A percentile compares a stretch with the other conserved stretches of the same genome.
Conservation (phyloP, 108 stramenopile species). For the Fistulifera pelliculosa region DNA sequence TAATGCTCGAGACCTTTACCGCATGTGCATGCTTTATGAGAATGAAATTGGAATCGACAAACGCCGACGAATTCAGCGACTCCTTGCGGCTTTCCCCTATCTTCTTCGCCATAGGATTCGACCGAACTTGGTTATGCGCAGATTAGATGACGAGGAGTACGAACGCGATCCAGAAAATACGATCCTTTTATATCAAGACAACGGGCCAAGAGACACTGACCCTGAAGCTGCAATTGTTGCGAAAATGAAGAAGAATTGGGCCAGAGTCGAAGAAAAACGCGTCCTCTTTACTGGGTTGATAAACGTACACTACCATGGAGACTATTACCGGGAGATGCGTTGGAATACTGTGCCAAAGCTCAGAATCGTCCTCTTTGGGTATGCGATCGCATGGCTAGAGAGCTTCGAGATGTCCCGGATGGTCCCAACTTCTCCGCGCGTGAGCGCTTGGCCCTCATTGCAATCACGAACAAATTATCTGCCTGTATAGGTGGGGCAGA, state of each 20-base stretch:
- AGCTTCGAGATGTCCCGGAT: conserved; percentile 55
- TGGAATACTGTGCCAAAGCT: conserved; percentile 67
- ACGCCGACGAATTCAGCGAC: conserved; percentile 48
- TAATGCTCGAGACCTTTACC: conserved; percentile 64
- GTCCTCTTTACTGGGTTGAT: conserved; percentile 77
- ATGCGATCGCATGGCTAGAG: conserved; percentile 73
- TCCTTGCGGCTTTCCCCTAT: conserved; percentile 80
- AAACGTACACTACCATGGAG: conserved; percentile 78
- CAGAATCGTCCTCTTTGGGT: conserved; percentile 63
- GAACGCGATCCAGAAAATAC: conserved; percentile 70
- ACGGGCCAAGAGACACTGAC: conserved; percentile 22
- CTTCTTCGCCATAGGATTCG: conserved; percentile 72
- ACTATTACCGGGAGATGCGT: conserved; percentile 47
- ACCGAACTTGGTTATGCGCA: conserved; percentile 56
- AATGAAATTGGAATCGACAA: conserved; percentile 61
- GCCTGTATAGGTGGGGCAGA: conserved; percentile 81
- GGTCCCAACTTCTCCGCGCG: conserved; percentile 56
- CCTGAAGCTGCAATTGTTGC: conserved; percentile 36
- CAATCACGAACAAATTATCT: conserved; percentile 69
- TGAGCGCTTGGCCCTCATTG: conserved; percentile 75
- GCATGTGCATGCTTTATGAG: conserved; percentile 77
- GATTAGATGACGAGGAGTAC: conserved; percentile 47
- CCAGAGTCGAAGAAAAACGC: conserved; percentile 48
- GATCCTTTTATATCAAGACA: conserved; percentile 66
- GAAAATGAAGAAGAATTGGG: conserved; percentile 52